Evolutionary conservation across 2,329 filamentous ascomycete genomes (phyloP).

Genomic region (Elsinoe batatas): DNA sequence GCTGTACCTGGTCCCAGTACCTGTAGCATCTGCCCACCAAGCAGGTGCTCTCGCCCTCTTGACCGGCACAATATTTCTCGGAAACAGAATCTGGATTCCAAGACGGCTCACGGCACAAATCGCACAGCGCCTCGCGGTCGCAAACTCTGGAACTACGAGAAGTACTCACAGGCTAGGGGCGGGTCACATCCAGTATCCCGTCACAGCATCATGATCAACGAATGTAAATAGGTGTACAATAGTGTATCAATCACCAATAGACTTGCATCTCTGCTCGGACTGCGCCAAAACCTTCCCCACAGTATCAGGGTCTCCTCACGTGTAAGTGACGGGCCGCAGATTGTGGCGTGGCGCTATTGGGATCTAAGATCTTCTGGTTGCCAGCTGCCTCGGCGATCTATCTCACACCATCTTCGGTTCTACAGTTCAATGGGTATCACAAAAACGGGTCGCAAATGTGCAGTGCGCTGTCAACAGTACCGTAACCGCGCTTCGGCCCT

Average conservation of each 20-base stretch:
- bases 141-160: conserved; percentile 13
- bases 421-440: no score
- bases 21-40: conserved; percentile 83
- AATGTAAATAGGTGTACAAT: conserved; percentile 7
- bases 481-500: no score
- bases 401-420: no score
- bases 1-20: conserved; percentile 85
- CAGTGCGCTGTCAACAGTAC: no score
- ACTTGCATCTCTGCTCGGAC: neutral
- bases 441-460: no score
- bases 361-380: neutral
- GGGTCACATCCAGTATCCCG: neutral
- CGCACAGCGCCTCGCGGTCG: conserved; percentile 19
- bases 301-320: no score
- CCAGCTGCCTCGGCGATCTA: neutral
- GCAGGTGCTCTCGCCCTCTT: conserved; percentile 79
- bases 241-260: neutral
- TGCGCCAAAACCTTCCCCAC: no score
- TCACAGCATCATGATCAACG: neutral
- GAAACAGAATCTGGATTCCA: conserved; percentile 66
- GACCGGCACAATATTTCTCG: conserved; percentile 70
- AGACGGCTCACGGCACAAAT: conserved; percentile 30
- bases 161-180: neutral
- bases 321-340: neutral
- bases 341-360: neutral